Evolutionary conservation across 2,329 filamentous ascomycete genomes (phyloP), one percentile per base, ranked within the genome.

Genomic region (Fusarium sp.): DNA sequence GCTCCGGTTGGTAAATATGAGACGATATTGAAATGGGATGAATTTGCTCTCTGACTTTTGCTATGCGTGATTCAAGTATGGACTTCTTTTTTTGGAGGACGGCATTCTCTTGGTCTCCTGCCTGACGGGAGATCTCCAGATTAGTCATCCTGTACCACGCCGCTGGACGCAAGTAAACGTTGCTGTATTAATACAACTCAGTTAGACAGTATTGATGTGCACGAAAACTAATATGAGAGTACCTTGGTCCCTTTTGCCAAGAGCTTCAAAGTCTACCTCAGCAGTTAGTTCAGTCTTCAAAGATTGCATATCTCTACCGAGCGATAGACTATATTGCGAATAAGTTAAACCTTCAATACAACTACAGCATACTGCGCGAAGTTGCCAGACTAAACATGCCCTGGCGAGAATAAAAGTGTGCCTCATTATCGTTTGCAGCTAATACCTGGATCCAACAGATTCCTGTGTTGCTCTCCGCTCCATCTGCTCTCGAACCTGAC

Each of bases 301-400:
- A 38, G 10, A 12, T n/a, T 12, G 5, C 34, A 0, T 10, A 38
- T 38, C 3, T 12, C 34, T 12, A 3, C 10, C 34, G 5, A 12
- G 2, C 34, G 6, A 11, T 12, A 38, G 0, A 38, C 34, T 8
- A 0, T 38, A 4, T 12, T 38, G 34, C 15, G 30, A 34, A 34
- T 34, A 8, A 2, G 34, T 3, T n/a, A 0, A 7, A n/a, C 10
- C 3, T n/a, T 4, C 0, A 12, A 7, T 38, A 2, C 3, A 38
- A 3, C 16, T 10, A n/a, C 9, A n/a, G 34, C 18, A n/a, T 38
- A 11, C 1, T n/a, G 3, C 18, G 6, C 11, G 18, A n/a, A 38
- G 16, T 12, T 7, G 1, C 1, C 0, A 7, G 34, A 38, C 18
- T 4, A 38, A n/a, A n/a, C 6, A n/a, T 38, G 34, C 2, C 6